These are phyloP conservation scores for Celoporthe dispersa DNA, from an alignment of 2,329 filamentous ascomycete genomes.

Conservation along the genomic window DNA sequence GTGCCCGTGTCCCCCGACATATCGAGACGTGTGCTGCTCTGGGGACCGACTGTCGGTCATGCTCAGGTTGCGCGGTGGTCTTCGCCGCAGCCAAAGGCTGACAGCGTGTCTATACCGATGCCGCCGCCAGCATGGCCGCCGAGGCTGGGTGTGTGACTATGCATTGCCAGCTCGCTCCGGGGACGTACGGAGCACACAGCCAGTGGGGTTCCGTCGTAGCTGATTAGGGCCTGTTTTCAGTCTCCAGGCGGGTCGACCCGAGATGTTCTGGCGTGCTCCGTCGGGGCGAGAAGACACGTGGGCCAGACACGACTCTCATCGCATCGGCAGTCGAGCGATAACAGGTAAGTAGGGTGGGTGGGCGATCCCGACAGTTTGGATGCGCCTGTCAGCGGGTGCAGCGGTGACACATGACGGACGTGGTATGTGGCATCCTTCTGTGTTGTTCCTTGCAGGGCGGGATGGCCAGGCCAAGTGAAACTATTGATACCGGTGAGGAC, in stretches of 20 bases:
- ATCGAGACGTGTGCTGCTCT: background rate
- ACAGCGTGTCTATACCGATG: background rate
- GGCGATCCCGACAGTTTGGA: constrained; percentile 25
- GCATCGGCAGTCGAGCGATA: constrained; percentile 22
- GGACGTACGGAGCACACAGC: background rate
- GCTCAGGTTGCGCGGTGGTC: background rate
- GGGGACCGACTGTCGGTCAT: background rate
- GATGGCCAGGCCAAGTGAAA: constrained; percentile 20
- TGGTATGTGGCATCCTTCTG: constrained; percentile 19
- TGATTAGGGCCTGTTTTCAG: background rate
- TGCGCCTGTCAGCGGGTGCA: constrained; percentile 15
- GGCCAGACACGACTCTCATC: constrained; percentile 15
- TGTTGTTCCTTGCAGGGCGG: constrained; percentile 27
- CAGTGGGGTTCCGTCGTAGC: background rate
- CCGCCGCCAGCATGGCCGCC: background rate
- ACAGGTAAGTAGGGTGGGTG: constrained; percentile 13
- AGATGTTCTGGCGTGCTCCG: background rate
- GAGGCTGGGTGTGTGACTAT: background rate
- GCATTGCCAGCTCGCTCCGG: background rate
- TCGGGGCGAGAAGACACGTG: background rate
- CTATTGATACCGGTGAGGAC: constrained; percentile 28
- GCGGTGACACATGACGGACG: constrained; percentile 28
- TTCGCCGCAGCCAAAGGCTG: background rate
- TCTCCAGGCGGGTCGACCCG: constrained; percentile 16
- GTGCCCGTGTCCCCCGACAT: background rate